Base-by-base conservation (phyloP, 2,329 filamentous ascomycete genomes). In the Claviceps quebecensis region DNA sequence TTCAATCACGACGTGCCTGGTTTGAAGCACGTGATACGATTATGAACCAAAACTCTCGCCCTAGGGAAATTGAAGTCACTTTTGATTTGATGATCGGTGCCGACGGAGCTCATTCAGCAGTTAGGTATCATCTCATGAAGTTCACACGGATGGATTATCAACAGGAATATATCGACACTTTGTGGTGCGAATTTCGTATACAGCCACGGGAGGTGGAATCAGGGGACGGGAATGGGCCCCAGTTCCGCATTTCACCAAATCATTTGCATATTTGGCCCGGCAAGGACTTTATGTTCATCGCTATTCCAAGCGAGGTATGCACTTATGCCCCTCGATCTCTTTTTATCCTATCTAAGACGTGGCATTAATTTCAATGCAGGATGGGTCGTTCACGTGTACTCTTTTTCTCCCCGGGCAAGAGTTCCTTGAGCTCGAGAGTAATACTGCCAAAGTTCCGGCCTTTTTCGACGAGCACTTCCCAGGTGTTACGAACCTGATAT, bases 211-310 rank as follows among this genome's bases (percentile, higher is more conserved):
- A 67, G 2, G 59, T 60, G 0, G 50, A 57, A 7, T 45, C 56
- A 13, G 55, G 56, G 4, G 57, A 62, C 29, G 64, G 67, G 38
- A 57, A 65, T 16, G 58, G 65, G 45, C 66, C 69, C 29, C 72
- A 66, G 57, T 97, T 94, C 63, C 75, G 76, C 47, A 93, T 97
- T 58, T 93, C 88, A 0, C 88, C 89, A 1, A 87, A 96, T 60
- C 90, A 97, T 64, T 75, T 98, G 1, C 93, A 98, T 67, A 98
- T 98, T 63, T 98, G 93, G 93, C 93, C 93, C 0, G 89, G 87
- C 36, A 83, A 83, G 59, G 82, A 90, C 43, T 91, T 93, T 61
- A 97, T 98, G 94, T 98, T 98, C 69, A 98, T 98, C 62, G 94
- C 93, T 17, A 90, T 98, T 44, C 91, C 93, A 0, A 83, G 78